Conservation (phyloP, 345 rosid species). For the Turritis glabra region DNA sequence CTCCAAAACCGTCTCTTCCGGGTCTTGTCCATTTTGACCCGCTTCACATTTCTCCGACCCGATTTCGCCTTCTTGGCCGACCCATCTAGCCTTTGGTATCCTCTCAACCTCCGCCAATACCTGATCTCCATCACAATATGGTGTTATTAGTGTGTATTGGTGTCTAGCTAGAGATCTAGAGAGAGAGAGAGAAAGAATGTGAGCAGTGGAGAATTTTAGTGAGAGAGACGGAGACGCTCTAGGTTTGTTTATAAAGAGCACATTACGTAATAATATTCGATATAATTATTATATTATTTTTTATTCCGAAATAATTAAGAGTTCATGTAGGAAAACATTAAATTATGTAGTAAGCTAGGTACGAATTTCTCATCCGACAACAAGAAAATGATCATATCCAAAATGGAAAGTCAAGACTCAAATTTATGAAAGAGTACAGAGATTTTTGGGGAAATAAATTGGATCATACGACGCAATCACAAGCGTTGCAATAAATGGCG, state of each 20-base stretch:
- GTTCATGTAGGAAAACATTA: slow-evolving; percentile 2
- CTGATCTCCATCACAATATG: slow-evolving; percentile 26
- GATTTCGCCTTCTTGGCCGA: slow-evolving; percentile 16
- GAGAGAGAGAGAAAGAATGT: neutral
- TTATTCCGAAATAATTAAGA: neutral
- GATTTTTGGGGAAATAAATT: neutral
- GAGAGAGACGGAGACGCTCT: slow-evolving; percentile 27
- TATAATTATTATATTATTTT: neutral
- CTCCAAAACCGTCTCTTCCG: slow-evolving; percentile 48
- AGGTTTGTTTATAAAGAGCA: slow-evolving; percentile 35
- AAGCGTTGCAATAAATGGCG: slow-evolving; percentile 24
- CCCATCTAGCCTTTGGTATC: slow-evolving; percentile 53
- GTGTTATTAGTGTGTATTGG: too few species aligned
- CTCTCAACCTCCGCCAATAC: slow-evolving; percentile 46
- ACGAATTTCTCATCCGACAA: slow-evolving; percentile 20
- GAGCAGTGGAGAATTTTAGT: neutral
- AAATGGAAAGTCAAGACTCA: slow-evolving; percentile 9
- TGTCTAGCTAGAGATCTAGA: neutral
- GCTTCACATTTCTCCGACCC: slow-evolving; percentile 22
- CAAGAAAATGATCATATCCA: neutral
- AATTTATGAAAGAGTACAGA: slow-evolving; percentile 7
- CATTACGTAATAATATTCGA: slow-evolving; percentile 14
- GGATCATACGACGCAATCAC: neutral
- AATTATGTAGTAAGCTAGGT: neutral
- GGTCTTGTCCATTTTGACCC: slow-evolving; percentile 33